phyloP scores from a whole-genome alignment of 2,329 filamentous ascomycete genomes.

The Karstenula rhodostoma region DNA sequence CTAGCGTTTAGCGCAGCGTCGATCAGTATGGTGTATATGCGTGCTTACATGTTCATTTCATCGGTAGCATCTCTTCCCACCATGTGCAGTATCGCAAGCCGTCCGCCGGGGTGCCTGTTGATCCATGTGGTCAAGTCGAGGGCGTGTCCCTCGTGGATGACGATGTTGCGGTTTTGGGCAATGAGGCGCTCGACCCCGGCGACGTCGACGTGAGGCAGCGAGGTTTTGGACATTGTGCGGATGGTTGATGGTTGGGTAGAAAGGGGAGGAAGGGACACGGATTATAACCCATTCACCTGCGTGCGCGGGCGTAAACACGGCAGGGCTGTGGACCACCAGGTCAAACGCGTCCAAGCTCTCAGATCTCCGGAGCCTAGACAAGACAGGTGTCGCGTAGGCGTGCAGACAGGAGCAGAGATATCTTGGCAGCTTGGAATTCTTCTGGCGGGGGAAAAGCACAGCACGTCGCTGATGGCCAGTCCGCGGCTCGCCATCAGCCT shows the following conservation, averaged over 20 bases:
- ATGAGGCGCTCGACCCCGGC: constrained; percentile 61
- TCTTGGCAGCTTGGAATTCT: constrained; percentile 7
- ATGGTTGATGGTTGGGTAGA: not conserved
- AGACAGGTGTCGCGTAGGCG: constrained; percentile 5
- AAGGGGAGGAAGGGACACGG: not conserved
- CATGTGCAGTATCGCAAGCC: constrained; percentile 68
- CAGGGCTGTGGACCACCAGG: not conserved
- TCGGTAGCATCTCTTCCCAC: constrained; percentile 67
- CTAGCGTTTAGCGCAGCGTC: not conserved
- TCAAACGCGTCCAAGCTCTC: constrained; percentile 11
- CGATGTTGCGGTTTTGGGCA: constrained; percentile 63
- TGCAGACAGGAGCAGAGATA: not conserved
- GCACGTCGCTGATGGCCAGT: too few relatives aligned
- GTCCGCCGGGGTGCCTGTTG: constrained; percentile 66
- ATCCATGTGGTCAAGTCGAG: constrained; percentile 67
- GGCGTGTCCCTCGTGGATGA: constrained; percentile 64
- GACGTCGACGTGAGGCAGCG: constrained; percentile 49
- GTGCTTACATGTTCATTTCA: constrained; percentile 66
- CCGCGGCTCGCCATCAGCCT: too few relatives aligned
- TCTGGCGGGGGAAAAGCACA: constrained; percentile 4
- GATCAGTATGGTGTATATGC: too few relatives aligned
- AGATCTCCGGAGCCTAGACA: not conserved
- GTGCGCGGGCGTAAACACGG: not conserved
- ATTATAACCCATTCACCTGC: not conserved
- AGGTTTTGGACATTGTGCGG: constrained; percentile 29